Conservation (phyloP, 1,284 basidiomycete species). For the Trichosporon sp. region DNA sequence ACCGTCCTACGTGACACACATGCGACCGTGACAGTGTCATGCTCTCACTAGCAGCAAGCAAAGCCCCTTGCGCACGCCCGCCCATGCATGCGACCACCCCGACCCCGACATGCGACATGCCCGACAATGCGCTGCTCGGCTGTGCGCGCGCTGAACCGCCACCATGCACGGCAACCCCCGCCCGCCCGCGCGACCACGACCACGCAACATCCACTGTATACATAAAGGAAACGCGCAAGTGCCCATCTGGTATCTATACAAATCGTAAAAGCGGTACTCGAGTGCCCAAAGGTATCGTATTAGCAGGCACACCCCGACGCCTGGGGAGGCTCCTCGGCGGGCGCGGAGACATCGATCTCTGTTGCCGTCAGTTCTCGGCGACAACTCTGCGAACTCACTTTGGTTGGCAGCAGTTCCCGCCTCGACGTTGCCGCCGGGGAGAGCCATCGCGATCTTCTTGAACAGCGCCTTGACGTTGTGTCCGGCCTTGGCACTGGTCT, state of each 20-base stretch:
- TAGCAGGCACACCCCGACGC: constrained; percentile 48
- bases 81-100: neutral
- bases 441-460: constrained; percentile 95
- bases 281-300: constrained; percentile 3
- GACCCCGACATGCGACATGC: neutral
- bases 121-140: neutral
- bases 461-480: constrained; percentile 99
- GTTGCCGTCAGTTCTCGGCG: neutral
- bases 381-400: constrained; percentile 33
- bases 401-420: constrained; percentile 59
- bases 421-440: constrained; percentile 87
- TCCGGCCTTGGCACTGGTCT: constrained; percentile 97
- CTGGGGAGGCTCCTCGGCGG: constrained; percentile 40
- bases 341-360: constrained; percentile 50
- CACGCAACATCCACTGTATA: constrained; percentile 3
- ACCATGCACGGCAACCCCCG: neutral
- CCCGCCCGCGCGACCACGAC: no score
- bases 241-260: constrained; percentile 6
- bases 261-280: neutral
- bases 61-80: neutral
- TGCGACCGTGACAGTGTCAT: neutral
- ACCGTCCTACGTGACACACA: neutral
- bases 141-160: neutral
- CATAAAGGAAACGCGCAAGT: constrained; percentile 1
- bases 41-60: neutral